These are phyloP conservation scores for Microbotryum lychnidis-dioicae DNA, from an alignment of 1,284 basidiomycete genomes.

Conservation along the genomic window DNA sequence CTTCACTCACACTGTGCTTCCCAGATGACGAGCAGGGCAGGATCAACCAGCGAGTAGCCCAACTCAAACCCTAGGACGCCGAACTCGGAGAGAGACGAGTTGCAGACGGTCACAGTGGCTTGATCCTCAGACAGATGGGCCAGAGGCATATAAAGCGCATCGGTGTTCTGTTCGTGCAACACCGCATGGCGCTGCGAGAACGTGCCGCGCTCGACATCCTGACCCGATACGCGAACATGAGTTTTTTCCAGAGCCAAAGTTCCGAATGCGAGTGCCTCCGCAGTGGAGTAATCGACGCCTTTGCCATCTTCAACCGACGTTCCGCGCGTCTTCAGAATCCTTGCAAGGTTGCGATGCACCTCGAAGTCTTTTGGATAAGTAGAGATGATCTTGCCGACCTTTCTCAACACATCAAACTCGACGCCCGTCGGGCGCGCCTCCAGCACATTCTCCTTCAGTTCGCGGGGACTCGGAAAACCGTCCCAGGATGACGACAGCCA, in stretches of 20 bases:
- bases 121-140: slow-evolving; percentile 81
- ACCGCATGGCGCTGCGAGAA: slow-evolving; percentile 99
- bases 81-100: slow-evolving; percentile 94
- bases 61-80: slow-evolving; percentile 96
- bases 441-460: slow-evolving; percentile 84
- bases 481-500: slow-evolving; percentile 98
- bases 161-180: slow-evolving; percentile 90
- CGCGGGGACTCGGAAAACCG: slow-evolving; percentile 94
- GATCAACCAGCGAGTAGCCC: slow-evolving; percentile 96
- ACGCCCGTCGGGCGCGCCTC: slow-evolving; percentile 82
- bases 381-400: slow-evolving; percentile 78
- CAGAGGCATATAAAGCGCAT: slow-evolving; percentile 80
- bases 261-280: slow-evolving; percentile 94
- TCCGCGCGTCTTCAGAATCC: slow-evolving; percentile 79
- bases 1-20: slow-evolving; percentile 51
- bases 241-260: slow-evolving; percentile 84
- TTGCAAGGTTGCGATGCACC: slow-evolving; percentile 85
- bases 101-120: slow-evolving; percentile 88
- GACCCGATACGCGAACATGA: slow-evolving; percentile 91
- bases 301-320: slow-evolving; percentile 83
- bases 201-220: slow-evolving; percentile 98
- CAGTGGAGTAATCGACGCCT: slow-evolving; percentile 98
- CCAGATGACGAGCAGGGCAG: slow-evolving; percentile 91
- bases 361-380: slow-evolving; percentile 76
- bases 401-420: slow-evolving; percentile 66